phyloP scores from a whole-genome alignment of 257 asterid species.

The Nicotiana knightiana region DNA sequence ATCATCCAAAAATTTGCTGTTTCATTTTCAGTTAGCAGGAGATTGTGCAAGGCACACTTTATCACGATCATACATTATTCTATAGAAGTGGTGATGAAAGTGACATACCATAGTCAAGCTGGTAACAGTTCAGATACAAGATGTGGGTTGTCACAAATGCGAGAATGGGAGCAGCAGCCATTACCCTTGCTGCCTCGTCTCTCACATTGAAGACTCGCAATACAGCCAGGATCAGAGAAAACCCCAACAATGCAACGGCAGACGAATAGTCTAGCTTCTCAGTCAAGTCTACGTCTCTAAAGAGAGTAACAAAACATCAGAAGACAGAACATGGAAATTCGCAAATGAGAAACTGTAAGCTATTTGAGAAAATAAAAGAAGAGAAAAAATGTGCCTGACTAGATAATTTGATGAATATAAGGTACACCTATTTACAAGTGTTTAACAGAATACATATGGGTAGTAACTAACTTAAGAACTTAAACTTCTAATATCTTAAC shows the following conservation, averaged over 20 bases:
- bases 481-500: not conserved
- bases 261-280: slow-evolving; percentile 80
- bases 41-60: not conserved
- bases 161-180: slow-evolving; percentile 77
- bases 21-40: not conserved
- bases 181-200: slow-evolving; percentile 79
- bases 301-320: slow-evolving; percentile 17
- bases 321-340: slow-evolving; percentile 10
- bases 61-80: not conserved
- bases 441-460: not conserved
- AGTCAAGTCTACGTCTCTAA: slow-evolving; percentile 77
- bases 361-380: not conserved
- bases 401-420: slow-evolving; percentile 6
- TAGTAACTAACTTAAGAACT: not conserved
- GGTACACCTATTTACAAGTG: not conserved
- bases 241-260: slow-evolving; percentile 70
- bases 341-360: not conserved
- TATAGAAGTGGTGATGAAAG: not conserved
- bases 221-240: slow-evolving; percentile 59
- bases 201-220: slow-evolving; percentile 54
- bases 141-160: slow-evolving; percentile 73
- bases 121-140: slow-evolving; percentile 63
- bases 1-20: not conserved
- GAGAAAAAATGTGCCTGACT: not conserved
- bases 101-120: slow-evolving; percentile 56